Evolutionary conservation across 768 basidiomycete species (phyloP).

Genomic region (Russula brevipes): DNA sequence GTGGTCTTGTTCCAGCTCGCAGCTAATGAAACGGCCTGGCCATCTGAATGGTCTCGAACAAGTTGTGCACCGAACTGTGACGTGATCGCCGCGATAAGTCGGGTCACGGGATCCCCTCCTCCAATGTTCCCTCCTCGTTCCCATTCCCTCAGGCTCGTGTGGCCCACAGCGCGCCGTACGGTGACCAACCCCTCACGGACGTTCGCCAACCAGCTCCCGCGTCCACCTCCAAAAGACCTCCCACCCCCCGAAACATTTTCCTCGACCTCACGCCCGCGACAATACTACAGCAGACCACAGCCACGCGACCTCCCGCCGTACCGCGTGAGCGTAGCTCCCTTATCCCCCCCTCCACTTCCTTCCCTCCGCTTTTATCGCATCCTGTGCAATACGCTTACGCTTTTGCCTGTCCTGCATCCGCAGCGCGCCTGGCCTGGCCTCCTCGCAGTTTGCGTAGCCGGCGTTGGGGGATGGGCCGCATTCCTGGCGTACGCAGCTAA

Average conservation of each 20-base stretch:
- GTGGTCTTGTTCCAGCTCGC: too few species aligned
- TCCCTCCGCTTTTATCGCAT: too few species aligned
- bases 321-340: constrained; percentile 30
- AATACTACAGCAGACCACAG: constrained; percentile 41
- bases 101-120: too few species aligned
- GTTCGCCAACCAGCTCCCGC: constrained; percentile 19
- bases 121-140: neutral
- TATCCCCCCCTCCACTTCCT: neutral
- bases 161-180: neutral
- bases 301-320: constrained; percentile 42
- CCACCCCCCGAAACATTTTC: constrained; percentile 38
- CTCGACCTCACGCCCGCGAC: constrained; percentile 41
- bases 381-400: neutral
- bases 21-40: too few species aligned
- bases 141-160: neutral
- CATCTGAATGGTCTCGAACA: too few species aligned
- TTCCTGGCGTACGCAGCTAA: constrained; percentile 71
- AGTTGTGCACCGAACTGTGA: too few species aligned
- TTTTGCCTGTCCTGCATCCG: too few species aligned
- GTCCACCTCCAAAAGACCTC: constrained; percentile 17
- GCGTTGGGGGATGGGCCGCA: constrained; percentile 57
- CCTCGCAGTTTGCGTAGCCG: constrained; percentile 45
- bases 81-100: neutral
- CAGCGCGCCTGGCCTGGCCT: constrained; percentile 53
- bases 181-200: neutral